Base-by-base conservation (phyloP, 2,329 filamentous ascomycete species). In the Alternaria infectoria region DNA sequence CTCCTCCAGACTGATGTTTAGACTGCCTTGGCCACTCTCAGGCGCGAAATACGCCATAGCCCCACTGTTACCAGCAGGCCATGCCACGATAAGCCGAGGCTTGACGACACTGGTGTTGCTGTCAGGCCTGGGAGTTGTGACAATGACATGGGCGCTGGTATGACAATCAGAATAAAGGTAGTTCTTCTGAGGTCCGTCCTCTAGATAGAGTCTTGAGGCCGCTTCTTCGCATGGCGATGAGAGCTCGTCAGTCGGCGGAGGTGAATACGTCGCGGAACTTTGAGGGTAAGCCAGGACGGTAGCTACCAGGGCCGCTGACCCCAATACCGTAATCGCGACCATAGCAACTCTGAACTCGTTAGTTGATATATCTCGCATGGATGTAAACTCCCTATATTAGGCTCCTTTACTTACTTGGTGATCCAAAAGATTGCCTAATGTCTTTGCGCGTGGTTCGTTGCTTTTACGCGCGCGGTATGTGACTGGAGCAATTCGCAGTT, bases 81-180 rank as follows among this genome's bases (percentile, higher is more conserved):
- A 91, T 9, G 88, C 89, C 8, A 79, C 72, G 11, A 89, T 80
- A 21, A 91, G 75, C n/a, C 88, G 82, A 9, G 88, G 88, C 0
- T 83, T 81, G 62, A 89, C 86, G 32, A 87, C 79, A 1, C 80
- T 83, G 2, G 89, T 77, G 67, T 89, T 83, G 59, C 85, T 88
- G 15, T 83, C 81, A 2, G 81, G 69, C 0, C 85, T 74, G 13
- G 88, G 88, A 62, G 83, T 89, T 0, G 88, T 90, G 0, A 90
- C 79, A 0, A 91, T 84, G 0, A 88, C 86, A 67, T 90, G 88
- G 6, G 83, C 83, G 32, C 86, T 84, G 2, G 84, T 82, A 65
- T 88, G 83, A 74, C 88, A 90, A 71, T 90, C 88, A 0, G 87
- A 89, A 67, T 89, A 87, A 77, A 91, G 89, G 76, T 87, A 89